Percentiles rank a stretch among this genome's conserved stretches.
phyloP scores from a whole-genome alignment of 2,329 filamentous ascomycete species.

The Macroventuria anomochaeta region DNA sequence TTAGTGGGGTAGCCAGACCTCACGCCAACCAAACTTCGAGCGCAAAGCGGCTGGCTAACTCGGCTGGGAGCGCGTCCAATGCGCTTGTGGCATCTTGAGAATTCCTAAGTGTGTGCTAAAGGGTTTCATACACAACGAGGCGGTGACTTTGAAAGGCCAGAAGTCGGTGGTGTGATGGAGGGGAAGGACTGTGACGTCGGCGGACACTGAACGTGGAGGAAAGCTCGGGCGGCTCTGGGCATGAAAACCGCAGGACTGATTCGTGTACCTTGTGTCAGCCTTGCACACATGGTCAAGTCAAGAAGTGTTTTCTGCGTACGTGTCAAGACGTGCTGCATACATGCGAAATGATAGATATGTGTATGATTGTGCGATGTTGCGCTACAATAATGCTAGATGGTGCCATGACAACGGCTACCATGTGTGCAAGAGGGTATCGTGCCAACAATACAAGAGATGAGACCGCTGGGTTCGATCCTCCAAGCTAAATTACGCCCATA shows the following conservation, averaged over 20 bases:
- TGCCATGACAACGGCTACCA: slow-evolving; percentile 3
- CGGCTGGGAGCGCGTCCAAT: slow-evolving; percentile 23
- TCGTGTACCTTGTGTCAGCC: slow-evolving; percentile 1
- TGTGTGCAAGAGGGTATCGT: slow-evolving; percentile 16
- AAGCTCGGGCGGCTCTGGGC: slow-evolving; percentile 15
- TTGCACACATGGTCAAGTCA: slow-evolving; percentile 3
- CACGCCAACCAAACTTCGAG: slow-evolving; percentile 7
- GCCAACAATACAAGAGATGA: slow-evolving; percentile 11
- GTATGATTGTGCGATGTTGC: neutral
- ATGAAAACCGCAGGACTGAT: neutral
- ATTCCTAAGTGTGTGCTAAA: slow-evolving; percentile 13
- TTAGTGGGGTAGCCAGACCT: slow-evolving; percentile 33
- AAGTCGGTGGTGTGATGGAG: slow-evolving; percentile 20
- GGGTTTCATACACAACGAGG: slow-evolving; percentile 16
- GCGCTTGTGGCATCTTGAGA: slow-evolving; percentile 20
- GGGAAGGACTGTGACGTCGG: slow-evolving; percentile 22
- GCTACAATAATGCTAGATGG: slow-evolving; percentile 6
- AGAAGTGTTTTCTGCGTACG: neutral
- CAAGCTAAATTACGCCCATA: neutral
- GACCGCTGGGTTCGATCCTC: neutral
- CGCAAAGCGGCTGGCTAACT: slow-evolving; percentile 18
- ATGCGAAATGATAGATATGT: neutral
- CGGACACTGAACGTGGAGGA: slow-evolving; percentile 9
- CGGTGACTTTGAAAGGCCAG: slow-evolving; percentile 19
- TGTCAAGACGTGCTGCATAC: neutral